Base-by-base conservation (phyloP, 805 yeast genomes). In the Candida pseudofarinosa region DNA sequence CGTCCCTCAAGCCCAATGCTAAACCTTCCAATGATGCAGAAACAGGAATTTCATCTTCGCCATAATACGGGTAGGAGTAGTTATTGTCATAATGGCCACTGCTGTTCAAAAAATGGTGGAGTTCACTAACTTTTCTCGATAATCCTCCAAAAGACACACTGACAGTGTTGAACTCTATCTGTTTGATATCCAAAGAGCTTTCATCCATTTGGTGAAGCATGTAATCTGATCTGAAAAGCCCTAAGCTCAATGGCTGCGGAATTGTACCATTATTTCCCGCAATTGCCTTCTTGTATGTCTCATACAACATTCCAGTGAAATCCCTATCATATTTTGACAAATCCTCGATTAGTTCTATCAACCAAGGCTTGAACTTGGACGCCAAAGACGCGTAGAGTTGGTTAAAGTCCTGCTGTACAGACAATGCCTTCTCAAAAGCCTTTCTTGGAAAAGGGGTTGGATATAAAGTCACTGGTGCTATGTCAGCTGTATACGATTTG, bases 71-170 rank as follows among this genome's bases (percentile, higher is more conserved):
- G 18, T 62, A 60, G 1, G 73, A 57, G 35, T 71, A 70, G 3
- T 65, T 55, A 16, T 67, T 51, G 49, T 67, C 67, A 55, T 85
- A 86, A n/a, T 63, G 61, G 2, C 89, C 89, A 5, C 69, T 55
- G 3, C 63, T 56, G 57, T 85, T 84, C 55, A 85, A 63, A 53
- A 76, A 87, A 16, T 73, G 62, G 62, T 93, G 99, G 43, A 88
- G 67, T 50, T 78, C 71, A 16, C 93, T 85, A 19, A 88, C 91
- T 58, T 83, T 85, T 12, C 88, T 61, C 1, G 96, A 83, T 43
- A 93, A 71, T 0, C 95, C 98, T 16, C 95, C 97, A 68, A 93
- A 93, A 1, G 97, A 90, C 3, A 91, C 96, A 54, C 96, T 85
- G 3, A 93, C 88, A 1, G 99, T 90, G 64, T 93, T 93, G 69